Conservation (phyloP, 2,329 filamentous ascomycete genomes). For the Fusarium mexicanum region DNA sequence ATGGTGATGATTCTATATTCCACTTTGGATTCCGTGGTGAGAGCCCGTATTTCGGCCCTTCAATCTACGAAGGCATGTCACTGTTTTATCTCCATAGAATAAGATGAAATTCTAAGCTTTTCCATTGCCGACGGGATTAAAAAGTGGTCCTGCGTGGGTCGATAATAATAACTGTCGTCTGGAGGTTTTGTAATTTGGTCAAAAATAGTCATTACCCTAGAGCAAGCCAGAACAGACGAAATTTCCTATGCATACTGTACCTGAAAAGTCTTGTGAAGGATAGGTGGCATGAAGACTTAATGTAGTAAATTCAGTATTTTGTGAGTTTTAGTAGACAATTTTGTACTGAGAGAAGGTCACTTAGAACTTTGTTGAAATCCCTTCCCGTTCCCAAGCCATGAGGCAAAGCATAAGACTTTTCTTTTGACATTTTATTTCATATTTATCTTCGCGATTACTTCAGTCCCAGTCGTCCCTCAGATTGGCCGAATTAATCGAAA, state of each 20-base stretch:
- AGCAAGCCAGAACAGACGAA: accelerated
- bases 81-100: not conserved
- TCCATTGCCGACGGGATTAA: not conserved
- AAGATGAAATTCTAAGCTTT: accelerated
- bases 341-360: too few species aligned
- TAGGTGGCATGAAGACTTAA: too few species aligned
- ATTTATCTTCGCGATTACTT: too few species aligned
- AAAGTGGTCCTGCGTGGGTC: not conserved
- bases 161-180: not conserved
- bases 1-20: not conserved
- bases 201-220: not conserved
- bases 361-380: accelerated
- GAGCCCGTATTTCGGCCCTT: not conserved
- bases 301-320: too few species aligned
- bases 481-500: not conserved
- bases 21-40: not conserved
- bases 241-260: accelerated
- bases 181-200: accelerated
- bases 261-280: not conserved
- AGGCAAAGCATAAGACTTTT: too few species aligned
- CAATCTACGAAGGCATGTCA: not conserved
- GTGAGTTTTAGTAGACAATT: accelerated
- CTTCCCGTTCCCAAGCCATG: too few species aligned
- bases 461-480: too few species aligned
- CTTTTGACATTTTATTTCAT: too few species aligned